Percentiles rank a stretch among this genome's conserved stretches.
Evolutionary conservation across 2,329 filamentous ascomycete genomes (phyloP).

Genomic region (Neurospora crassa): DNA sequence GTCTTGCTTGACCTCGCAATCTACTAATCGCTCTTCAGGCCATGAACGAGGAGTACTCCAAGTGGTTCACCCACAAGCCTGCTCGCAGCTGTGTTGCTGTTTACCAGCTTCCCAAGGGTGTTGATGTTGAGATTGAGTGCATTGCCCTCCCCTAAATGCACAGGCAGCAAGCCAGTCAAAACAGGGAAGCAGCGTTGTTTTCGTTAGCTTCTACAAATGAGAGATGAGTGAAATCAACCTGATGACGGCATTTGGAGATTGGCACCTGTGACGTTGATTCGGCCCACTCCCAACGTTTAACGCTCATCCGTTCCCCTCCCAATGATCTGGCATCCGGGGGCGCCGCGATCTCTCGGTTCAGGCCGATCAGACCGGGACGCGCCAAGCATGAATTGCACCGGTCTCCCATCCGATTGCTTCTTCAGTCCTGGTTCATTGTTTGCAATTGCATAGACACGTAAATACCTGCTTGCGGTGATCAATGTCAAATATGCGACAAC

Average conservation of each 20-base stretch:
- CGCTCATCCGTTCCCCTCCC: background rate
- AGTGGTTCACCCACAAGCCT: conserved; percentile 76
- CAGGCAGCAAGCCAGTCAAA: background rate
- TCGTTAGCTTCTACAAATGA: background rate
- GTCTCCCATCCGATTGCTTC: background rate
- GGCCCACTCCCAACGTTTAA: background rate
- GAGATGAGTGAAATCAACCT: background rate
- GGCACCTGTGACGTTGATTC: background rate
- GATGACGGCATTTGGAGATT: background rate
- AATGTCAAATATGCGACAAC: background rate
- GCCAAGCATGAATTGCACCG: background rate
- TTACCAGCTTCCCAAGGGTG: conserved; percentile 77
- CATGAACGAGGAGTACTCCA: conserved; percentile 80
- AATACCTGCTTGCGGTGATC: background rate
- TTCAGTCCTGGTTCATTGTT: background rate
- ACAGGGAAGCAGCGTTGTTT: background rate
- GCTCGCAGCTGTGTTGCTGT: conserved; percentile 86
- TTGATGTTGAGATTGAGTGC: conserved; percentile 84
- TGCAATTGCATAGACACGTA: background rate
- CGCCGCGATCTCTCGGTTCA: background rate
- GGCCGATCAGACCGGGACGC: background rate
- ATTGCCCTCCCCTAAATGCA: conserved; percentile 56
- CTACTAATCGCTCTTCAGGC: conserved; percentile 29
- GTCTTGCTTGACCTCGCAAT: background rate
- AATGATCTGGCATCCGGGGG: background rate